These are phyloP conservation scores for Sphaerulina musiva DNA, from an alignment of 2,329 filamentous ascomycete species.

Conservation along the genomic window DNA sequence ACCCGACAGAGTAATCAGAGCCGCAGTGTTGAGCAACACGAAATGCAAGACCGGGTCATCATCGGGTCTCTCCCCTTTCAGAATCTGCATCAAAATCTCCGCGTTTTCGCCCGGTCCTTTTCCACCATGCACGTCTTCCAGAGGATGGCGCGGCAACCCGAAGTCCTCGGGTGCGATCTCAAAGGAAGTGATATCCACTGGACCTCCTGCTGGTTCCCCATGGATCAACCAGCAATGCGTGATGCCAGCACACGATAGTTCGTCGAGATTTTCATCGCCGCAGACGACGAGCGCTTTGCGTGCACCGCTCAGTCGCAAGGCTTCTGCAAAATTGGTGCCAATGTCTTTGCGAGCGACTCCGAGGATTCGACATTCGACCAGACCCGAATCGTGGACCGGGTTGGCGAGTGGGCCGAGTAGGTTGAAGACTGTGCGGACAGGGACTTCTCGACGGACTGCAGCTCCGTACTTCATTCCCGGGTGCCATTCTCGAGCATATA, in stretches of 20 bases:
- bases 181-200: slow-evolving; percentile 66
- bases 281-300: slow-evolving; percentile 86
- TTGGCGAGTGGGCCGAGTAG: slow-evolving; percentile 88
- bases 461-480: slow-evolving; percentile 88
- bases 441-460: slow-evolving; percentile 76
- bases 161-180: slow-evolving; percentile 77
- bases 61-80: slow-evolving; percentile 63
- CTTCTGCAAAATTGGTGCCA: slow-evolving; percentile 12
- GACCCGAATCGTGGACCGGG: slow-evolving; percentile 64
- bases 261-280: slow-evolving; percentile 89
- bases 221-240: slow-evolving; percentile 74
- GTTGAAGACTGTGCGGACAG: slow-evolving; percentile 96
- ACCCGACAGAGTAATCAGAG: slow-evolving; percentile 76
- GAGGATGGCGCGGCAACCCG: slow-evolving; percentile 66
- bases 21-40: slow-evolving; percentile 87
- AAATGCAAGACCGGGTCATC: slow-evolving; percentile 88
- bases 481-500: slow-evolving; percentile 95
- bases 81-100: slow-evolving; percentile 67
- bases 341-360: slow-evolving; percentile 65
- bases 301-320: slow-evolving; percentile 50
- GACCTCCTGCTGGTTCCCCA: slow-evolving; percentile 36
- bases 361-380: slow-evolving; percentile 83
- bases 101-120: slow-evolving; percentile 86
- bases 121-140: slow-evolving; percentile 73
- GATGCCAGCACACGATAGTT: slow-evolving; percentile 82